Evolutionary conservation across 2,329 filamentous ascomycete genomes (phyloP).

Genomic region (Beauveria brongniartii): DNA sequence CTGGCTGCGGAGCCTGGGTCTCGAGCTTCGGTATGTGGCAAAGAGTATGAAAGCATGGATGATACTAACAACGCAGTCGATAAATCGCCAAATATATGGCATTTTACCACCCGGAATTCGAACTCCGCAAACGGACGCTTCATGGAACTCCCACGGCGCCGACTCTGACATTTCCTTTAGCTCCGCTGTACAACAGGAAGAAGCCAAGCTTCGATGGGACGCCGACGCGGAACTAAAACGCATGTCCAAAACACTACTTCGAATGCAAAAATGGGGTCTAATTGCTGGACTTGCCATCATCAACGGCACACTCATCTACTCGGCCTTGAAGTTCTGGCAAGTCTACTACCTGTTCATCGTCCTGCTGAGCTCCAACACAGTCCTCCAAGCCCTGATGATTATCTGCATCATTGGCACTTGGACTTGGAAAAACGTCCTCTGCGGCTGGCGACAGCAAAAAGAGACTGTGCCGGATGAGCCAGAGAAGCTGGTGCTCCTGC

Average conservation of each 20-base stretch:
- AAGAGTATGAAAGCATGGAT: neutral
- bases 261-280: constrained; percentile 31
- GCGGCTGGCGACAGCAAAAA: constrained; percentile 23
- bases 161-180: constrained; percentile 28
- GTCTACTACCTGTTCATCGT: constrained; percentile 36
- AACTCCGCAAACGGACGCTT: constrained; percentile 24
- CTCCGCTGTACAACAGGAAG: constrained; percentile 29
- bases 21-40: constrained; percentile 22
- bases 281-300: constrained; percentile 26
- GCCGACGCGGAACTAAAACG: constrained; percentile 30
- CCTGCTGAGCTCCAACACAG: constrained; percentile 37
- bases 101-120: constrained; percentile 23
- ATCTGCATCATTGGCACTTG: constrained; percentile 27
- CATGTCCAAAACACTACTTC: constrained; percentile 29
- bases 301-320: constrained; percentile 29
- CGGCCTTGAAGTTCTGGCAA: constrained; percentile 30
- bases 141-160: constrained; percentile 25
- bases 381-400: constrained; percentile 35
- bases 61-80: constrained; percentile 19
- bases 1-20: constrained; percentile 14
- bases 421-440: constrained; percentile 23
- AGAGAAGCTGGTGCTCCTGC: constrained; percentile 36
- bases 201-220: constrained; percentile 32
- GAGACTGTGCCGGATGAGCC: constrained; percentile 28
- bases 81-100: constrained; percentile 25